Base-by-base conservation (phyloP, 1,284 basidiomycete genomes). In the Ceratobasidium sp. region DNA sequence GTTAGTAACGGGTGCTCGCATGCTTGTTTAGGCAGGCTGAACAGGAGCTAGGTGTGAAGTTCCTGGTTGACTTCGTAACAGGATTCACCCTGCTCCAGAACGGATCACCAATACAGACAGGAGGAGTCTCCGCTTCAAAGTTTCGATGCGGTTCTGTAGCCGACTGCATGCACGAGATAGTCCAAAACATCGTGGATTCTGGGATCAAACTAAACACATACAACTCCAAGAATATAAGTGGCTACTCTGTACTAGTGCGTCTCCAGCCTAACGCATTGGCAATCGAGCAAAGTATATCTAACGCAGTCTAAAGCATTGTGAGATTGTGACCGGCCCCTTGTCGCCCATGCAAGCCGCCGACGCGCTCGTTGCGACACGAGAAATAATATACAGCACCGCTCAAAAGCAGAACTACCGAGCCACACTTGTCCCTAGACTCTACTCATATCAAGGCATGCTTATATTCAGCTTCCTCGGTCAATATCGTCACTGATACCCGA, bases 11-110 rank as follows among this genome's bases (percentile, higher is more conserved):
- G 4, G 6, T 38, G 35, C 11, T 5, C 35, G 11, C 11, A 18
- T 43, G 30, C 44, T 16, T 16, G 13, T 21, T 71, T 38, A 82
- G 81, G 32, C 80, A 85, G 49, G 86, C 86, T 21, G 0, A 77
- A 80, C 59, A 70, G 79, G 7, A 77, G 78, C 80, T 80, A 1
- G 83, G 82, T 1, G 79, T 85, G 14, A 81, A 85, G 7, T 91
- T 91, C 78, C 83, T 91, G 41, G 83, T 90, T 23, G 91, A 91
- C 2, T 85, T 89, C 76, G 91, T 92, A 80, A 85, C 83, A 1
- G 90, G 92, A 77, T 91, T 91, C 76, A 86, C 87, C 64, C 85
- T 92, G 5, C 83, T 87, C 26, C 83, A 84, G 41, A 86, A 87
- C 76, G 58, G 82, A 4, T 8, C 8, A 11, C 35, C 6, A 63